Percentiles rank a stretch among this genome's conserved stretches.
These are phyloP conservation scores for Trichomonas gallinae DNA, from an alignment of 208 protist genomes.

Conservation along the genomic window DNA sequence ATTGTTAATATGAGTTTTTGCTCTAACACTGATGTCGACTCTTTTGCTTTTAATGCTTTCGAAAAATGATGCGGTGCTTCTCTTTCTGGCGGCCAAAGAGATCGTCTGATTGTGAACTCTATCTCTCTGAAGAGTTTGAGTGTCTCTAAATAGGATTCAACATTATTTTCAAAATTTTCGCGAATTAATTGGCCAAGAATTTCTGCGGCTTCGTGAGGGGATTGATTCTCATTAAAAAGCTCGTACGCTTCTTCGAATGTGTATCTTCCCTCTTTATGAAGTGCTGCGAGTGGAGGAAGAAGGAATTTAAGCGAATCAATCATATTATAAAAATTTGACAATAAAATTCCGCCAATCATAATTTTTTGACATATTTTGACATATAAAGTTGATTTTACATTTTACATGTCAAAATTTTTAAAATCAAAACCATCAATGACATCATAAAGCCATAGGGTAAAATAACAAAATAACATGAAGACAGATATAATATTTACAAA, in stretches of 20 bases:
- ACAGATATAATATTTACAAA: no score
- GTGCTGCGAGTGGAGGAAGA: neutral
- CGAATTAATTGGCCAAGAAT: neutral
- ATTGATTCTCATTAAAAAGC: neutral
- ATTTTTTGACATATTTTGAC: no score
- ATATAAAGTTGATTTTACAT: no score
- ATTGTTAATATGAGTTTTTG: neutral
- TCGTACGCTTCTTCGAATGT: neutral
- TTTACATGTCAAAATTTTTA: no score
- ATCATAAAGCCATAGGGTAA: no score
- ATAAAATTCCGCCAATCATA: no score
- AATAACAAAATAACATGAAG: no score
- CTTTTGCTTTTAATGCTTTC: neutral
- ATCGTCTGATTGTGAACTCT: neutral
- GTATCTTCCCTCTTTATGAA: neutral
- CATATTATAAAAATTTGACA: neutral
- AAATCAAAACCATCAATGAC: no score
- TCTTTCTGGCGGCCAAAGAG: neutral
- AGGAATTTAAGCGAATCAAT: neutral
- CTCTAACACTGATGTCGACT: neutral
- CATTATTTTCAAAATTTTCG: neutral
- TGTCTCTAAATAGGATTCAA: neutral
- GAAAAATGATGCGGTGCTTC: constrained; percentile 15
- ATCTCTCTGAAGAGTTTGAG: neutral
- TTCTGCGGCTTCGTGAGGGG: neutral